Evolutionary conservation across 805 yeast species (phyloP).

Genomic region (Wickerhamomyces sydowiorum): DNA sequence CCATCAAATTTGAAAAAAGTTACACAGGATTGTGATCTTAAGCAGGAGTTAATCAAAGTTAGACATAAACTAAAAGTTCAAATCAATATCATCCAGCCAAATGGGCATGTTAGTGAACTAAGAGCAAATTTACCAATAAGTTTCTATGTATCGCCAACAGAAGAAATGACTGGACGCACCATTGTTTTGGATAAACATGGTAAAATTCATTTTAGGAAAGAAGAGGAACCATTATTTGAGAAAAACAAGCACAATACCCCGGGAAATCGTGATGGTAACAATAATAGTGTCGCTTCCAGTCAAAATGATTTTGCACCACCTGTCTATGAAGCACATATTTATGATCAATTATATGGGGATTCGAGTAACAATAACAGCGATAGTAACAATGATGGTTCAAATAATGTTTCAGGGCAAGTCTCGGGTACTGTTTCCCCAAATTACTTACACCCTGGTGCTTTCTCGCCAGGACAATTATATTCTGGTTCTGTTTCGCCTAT

Average conservation of each 20-base stretch:
- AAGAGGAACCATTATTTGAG: constrained; percentile 27
- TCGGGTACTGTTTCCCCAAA: background rate
- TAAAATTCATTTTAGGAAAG: constrained; percentile 35
- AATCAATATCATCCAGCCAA: constrained; percentile 63
- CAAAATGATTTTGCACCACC: constrained; percentile 62
- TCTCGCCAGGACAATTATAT: background rate
- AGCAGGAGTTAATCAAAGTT: constrained; percentile 58
- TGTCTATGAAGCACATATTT: constrained; percentile 63
- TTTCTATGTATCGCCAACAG: constrained; percentile 69
- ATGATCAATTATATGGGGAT: constrained; percentile 40
- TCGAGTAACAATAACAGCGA: constrained; percentile 3
- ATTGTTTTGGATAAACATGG: constrained; percentile 33
- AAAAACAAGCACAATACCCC: constrained; percentile 4
- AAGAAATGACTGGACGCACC: constrained; percentile 43
- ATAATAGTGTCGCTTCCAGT: constrained; percentile 18
- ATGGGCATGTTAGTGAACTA: constrained; percentile 79
- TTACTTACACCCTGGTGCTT: background rate
- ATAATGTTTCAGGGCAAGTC: background rate
- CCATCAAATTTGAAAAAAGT: constrained; percentile 68
- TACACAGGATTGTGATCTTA: constrained; percentile 79
- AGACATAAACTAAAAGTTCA: constrained; percentile 77
- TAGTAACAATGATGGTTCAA: background rate
- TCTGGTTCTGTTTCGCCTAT: background rate
- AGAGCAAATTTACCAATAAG: constrained; percentile 80
- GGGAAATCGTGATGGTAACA: background rate